Conservation (phyloP, 208 protist species). For the Trichomonas vaginalis region DNA sequence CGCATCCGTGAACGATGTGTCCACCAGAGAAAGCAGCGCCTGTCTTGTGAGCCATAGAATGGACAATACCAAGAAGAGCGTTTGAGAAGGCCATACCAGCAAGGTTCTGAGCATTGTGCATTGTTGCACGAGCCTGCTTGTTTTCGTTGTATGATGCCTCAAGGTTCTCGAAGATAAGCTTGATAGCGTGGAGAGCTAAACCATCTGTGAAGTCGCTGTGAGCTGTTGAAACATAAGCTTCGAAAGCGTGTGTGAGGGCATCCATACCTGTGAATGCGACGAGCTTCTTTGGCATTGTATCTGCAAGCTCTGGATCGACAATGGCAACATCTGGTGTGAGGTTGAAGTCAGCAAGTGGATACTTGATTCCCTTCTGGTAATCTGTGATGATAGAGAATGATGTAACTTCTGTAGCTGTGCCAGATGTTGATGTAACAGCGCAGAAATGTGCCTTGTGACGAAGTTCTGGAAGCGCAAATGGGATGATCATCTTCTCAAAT, state of each 20-base stretch:
- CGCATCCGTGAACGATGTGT: conserved; percentile 31
- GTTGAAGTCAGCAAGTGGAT: conserved; percentile 38
- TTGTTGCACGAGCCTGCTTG: conserved; percentile 13
- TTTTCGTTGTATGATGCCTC: conserved; percentile 18
- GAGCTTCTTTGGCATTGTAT: conserved; percentile 28
- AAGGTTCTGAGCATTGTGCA: conserved; percentile 39
- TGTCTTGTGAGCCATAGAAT: conserved; percentile 38
- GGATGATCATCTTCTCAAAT: conserved; percentile 23
- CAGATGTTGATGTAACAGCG: conserved; percentile 38
- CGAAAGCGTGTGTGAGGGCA: conserved; percentile 36
- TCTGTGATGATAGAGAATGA: conserved; percentile 34
- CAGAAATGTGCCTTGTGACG: conserved; percentile 20
- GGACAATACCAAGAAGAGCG: conserved; percentile 39
- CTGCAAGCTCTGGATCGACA: conserved; percentile 24
- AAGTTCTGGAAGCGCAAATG: conserved; percentile 36
- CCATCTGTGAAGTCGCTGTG: conserved; percentile 31
- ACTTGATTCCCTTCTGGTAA: conserved; percentile 28
- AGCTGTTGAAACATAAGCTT: conserved; percentile 36
- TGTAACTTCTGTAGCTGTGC: conserved; percentile 42
- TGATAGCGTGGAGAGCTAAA: conserved; percentile 27
- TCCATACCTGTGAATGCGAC: conserved; percentile 35
- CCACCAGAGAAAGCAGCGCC: not conserved
- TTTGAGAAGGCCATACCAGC: conserved; percentile 45
- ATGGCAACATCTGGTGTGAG: conserved; percentile 31
- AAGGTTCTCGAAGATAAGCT: conserved; percentile 32